phyloP scores from a whole-genome alignment of 1,284 basidiomycete species.

The Irpex sp. region DNA sequence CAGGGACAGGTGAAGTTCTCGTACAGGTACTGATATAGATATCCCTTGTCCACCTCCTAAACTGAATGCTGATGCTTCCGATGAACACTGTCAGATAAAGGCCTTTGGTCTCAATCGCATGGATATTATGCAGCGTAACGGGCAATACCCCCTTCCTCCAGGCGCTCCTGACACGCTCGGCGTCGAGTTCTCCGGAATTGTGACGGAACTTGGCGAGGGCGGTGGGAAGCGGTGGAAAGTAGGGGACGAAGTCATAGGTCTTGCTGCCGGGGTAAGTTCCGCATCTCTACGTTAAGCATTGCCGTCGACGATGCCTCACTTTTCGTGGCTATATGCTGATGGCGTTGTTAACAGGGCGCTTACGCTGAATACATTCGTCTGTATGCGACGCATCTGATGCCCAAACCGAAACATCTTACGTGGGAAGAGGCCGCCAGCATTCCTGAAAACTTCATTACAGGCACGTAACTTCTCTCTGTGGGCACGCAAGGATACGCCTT shows the following conservation, averaged over 20 bases:
- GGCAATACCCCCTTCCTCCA: slow-evolving; percentile 76
- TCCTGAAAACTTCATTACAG: slow-evolving; percentile 85
- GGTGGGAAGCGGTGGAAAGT: slow-evolving; percentile 54
- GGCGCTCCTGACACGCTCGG: slow-evolving; percentile 80
- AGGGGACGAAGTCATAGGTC: slow-evolving; percentile 86
- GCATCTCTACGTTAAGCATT: neutral
- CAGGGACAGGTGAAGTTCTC: slow-evolving; percentile 60
- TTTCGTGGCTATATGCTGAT: neutral
- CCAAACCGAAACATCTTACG: slow-evolving; percentile 73
- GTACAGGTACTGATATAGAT: slow-evolving; percentile 55
- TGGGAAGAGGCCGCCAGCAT: slow-evolving; percentile 86
- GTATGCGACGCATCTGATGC: slow-evolving; percentile 65
- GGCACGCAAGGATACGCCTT: neutral
- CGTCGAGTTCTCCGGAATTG: slow-evolving; percentile 85
- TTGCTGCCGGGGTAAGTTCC: slow-evolving; percentile 59
- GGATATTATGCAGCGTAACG: slow-evolving; percentile 80
- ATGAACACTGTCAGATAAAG: slow-evolving; percentile 45
- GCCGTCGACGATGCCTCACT: neutral
- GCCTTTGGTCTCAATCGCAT: slow-evolving; percentile 88
- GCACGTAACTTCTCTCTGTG: slow-evolving; percentile 32
- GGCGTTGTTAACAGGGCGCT: slow-evolving; percentile 58
- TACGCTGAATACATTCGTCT: slow-evolving; percentile 88
- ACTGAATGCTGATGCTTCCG: slow-evolving; percentile 1
- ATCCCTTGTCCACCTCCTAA: too few relatives aligned
- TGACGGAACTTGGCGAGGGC: slow-evolving; percentile 57